Conservation (phyloP, 805 yeast species). For the Ogataea corticis region DNA sequence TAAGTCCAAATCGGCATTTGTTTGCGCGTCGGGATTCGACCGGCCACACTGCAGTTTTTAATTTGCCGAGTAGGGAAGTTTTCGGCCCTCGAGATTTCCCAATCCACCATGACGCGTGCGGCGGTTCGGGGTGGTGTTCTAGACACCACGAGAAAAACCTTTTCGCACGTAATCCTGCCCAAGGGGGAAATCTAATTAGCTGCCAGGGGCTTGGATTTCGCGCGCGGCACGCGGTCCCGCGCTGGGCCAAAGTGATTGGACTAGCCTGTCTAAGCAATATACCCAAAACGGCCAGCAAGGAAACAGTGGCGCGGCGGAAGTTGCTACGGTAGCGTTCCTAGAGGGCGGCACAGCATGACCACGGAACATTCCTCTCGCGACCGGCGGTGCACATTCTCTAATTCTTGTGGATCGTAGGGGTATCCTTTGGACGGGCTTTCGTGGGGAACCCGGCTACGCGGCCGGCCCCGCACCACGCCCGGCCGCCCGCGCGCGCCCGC, state of each 20-base stretch:
- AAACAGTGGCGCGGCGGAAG: no score
- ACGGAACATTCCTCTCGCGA: no score
- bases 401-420: no score
- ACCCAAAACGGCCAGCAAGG: background rate
- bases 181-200: slow-evolving; percentile 3
- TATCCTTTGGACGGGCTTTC: no score
- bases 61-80: slow-evolving; percentile 2
- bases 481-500: background rate
- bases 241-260: no score
- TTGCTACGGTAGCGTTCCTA: no score
- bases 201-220: background rate
- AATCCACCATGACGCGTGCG: background rate
- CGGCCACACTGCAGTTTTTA: background rate
- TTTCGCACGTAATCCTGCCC: background rate
- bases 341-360: no score
- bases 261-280: background rate
- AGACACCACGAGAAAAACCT: background rate
- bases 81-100: background rate
- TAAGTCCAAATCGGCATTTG: background rate
- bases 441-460: no score
- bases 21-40: background rate
- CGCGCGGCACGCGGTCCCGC: no score
- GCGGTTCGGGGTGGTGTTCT: background rate
- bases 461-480: no score
- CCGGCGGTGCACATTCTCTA: no score